Percentiles rank a stretch among this genome's conserved stretches.
These are phyloP conservation scores for Curvularia hawaiiensis DNA, from an alignment of 2,329 filamentous ascomycete species.

Conservation along the genomic window DNA sequence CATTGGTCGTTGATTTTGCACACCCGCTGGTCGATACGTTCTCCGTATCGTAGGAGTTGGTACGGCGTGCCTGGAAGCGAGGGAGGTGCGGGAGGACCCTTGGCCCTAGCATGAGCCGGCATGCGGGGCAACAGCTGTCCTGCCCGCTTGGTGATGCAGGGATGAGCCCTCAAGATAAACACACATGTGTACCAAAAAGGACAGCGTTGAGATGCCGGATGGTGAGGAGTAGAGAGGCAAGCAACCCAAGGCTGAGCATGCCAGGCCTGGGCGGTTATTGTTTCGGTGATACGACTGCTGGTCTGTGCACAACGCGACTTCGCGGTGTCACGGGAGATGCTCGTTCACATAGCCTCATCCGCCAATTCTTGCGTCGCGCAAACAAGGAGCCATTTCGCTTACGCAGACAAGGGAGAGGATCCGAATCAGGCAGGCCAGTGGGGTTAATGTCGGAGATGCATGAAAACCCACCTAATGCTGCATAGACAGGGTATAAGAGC, in stretches of 20 bases:
- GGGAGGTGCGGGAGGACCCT: slow-evolving; percentile 16
- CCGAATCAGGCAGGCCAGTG: background rate
- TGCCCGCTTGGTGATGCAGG: background rate
- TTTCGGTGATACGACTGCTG: slow-evolving; percentile 11
- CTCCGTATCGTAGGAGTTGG: slow-evolving; percentile 18
- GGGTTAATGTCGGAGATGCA: background rate
- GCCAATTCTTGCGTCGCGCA: background rate
- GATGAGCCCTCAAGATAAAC: background rate
- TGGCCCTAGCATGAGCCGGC: slow-evolving; percentile 1
- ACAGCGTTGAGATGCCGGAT: background rate
- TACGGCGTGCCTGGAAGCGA: slow-evolving; percentile 21
- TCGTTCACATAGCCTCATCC: slow-evolving; percentile 4
- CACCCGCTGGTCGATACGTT: slow-evolving; percentile 26
- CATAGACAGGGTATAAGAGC: background rate
- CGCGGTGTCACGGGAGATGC: slow-evolving; percentile 31
- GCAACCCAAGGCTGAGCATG: slow-evolving; percentile 21
- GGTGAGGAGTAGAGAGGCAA: slow-evolving; percentile 1
- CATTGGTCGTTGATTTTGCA: slow-evolving; percentile 27
- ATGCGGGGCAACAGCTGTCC: slow-evolving; percentile 9
- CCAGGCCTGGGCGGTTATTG: slow-evolving; percentile 32
- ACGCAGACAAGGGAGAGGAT: background rate
- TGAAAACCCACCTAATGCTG: background rate
- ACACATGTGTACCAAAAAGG: background rate
- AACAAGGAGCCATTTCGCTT: background rate
- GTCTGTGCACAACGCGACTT: slow-evolving; percentile 24